Evolutionary conservation across 331 rosid species (phyloP).

Genomic region (Rosa hybrid): DNA sequence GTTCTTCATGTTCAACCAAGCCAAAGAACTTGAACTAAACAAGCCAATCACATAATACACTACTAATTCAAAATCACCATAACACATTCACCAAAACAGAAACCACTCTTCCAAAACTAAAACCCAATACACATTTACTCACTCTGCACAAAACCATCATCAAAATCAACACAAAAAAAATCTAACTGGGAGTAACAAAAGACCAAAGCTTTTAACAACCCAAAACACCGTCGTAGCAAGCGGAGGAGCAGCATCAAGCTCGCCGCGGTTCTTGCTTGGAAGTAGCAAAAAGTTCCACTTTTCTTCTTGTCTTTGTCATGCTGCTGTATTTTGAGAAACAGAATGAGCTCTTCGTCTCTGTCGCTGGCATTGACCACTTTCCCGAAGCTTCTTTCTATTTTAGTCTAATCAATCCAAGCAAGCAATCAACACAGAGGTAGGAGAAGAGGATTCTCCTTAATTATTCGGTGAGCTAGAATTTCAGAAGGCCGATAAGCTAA

Average conservation of each 20-base stretch:
- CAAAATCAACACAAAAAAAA: too few relatives aligned
- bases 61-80: too few relatives aligned
- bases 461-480: too few relatives aligned
- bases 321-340: slow-evolving; percentile 80
- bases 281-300: slow-evolving; percentile 39
- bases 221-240: slow-evolving; percentile 37
- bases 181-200: neutral
- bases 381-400: slow-evolving; percentile 38
- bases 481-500: too few relatives aligned
- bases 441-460: neutral
- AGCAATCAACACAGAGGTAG: neutral
- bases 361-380: slow-evolving; percentile 68
- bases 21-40: too few relatives aligned
- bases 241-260: slow-evolving; percentile 42
- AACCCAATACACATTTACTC: too few relatives aligned
- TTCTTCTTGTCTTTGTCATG: slow-evolving; percentile 72
- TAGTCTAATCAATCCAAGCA: neutral
- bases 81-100: too few relatives aligned
- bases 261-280: slow-evolving; percentile 38
- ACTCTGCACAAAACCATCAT: neutral
- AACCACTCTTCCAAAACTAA: too few relatives aligned
- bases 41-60: too few relatives aligned
- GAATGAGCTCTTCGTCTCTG: slow-evolving; percentile 70
- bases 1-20: too few relatives aligned
- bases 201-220: neutral